Evolutionary conservation across 768 basidiomycete species (phyloP).

Genomic region (Basidioascus undulatus): DNA sequence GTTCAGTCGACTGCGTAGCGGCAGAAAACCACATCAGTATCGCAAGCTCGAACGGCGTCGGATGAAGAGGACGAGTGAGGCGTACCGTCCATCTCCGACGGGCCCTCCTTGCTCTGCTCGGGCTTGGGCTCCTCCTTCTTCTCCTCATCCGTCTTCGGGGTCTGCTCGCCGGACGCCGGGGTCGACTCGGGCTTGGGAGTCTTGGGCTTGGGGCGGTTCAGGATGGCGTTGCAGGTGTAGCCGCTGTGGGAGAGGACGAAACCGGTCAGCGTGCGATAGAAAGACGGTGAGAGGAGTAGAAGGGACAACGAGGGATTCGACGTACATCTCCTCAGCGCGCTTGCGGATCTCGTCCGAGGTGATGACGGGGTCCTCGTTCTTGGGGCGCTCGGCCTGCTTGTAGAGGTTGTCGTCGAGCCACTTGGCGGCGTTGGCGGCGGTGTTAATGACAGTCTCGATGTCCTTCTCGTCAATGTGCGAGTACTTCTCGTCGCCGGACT

Average conservation of each 20-base stretch:
- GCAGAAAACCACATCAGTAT: too few relatives aligned
- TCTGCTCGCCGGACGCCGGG: conserved; percentile 10
- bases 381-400: conserved; percentile 63
- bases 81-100: conserved; percentile 1
- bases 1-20: too few relatives aligned
- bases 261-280: background rate
- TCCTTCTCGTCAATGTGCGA: conserved; percentile 77
- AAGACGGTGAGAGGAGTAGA: background rate
- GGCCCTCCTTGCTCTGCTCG: conserved; percentile 8
- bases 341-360: conserved; percentile 59
- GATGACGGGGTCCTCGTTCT: conserved; percentile 69
- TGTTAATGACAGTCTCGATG: conserved; percentile 64
- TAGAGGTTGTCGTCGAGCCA: conserved; percentile 88
- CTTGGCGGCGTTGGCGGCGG: conserved; percentile 66
- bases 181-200: conserved; percentile 31
- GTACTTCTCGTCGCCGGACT: conserved; percentile 60
- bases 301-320: background rate
- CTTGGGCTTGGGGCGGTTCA: conserved; percentile 83
- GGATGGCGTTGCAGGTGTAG: conserved; percentile 69
- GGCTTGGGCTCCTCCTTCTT: conserved; percentile 11
- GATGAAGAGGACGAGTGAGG: too few relatives aligned
- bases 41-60: too few relatives aligned
- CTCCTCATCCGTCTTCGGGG: conserved; percentile 14
- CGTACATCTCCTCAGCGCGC: conserved; percentile 51
- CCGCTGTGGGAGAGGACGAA: conserved; percentile 23